These are phyloP conservation scores for Salvia rosmarinus DNA, from an alignment of 257 asterid species.

Conservation along the genomic window DNA sequence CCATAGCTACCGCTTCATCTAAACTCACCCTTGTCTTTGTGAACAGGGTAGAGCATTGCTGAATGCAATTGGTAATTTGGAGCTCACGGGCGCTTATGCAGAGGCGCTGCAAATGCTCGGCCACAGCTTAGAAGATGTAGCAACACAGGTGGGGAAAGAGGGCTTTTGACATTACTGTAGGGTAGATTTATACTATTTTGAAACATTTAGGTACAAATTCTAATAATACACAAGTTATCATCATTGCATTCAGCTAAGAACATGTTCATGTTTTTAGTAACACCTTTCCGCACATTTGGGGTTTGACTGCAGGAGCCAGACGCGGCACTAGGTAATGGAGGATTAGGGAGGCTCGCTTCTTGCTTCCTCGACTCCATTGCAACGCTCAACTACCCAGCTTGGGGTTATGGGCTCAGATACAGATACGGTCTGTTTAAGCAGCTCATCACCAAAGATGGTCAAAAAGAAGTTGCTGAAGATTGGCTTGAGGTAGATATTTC, in stretches of 20 bases:
- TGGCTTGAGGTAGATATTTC: too few relatives aligned
- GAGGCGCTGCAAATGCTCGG: slow-evolving; percentile 83
- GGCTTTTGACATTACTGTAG: background rate
- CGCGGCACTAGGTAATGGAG: slow-evolving; percentile 76
- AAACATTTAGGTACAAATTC: too few relatives aligned
- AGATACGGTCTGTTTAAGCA: slow-evolving; percentile 69
- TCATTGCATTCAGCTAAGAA: background rate
- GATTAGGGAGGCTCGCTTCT: slow-evolving; percentile 68
- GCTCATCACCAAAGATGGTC: slow-evolving; percentile 58
- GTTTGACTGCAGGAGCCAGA: slow-evolving; percentile 54
- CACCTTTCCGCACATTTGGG: slow-evolving; percentile 1
- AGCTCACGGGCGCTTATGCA: slow-evolving; percentile 64
- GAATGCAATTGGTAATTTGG: slow-evolving; percentile 70
- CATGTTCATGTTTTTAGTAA: background rate
- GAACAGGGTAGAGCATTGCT: slow-evolving; percentile 63
- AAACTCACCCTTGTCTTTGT: background rate
- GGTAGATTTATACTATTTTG: background rate
- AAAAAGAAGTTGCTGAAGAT: too few relatives aligned
- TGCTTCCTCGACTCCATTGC: slow-evolving; percentile 70
- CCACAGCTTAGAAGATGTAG: slow-evolving; percentile 55
- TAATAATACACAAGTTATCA: too few relatives aligned
- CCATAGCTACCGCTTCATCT: background rate
- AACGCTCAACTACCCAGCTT: slow-evolving; percentile 65
- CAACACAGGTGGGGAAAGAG: slow-evolving; percentile 47
- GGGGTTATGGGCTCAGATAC: slow-evolving; percentile 74